phyloP scores from a whole-genome alignment of 768 basidiomycete genomes.

The Leccinum olivaceopallidum region DNA sequence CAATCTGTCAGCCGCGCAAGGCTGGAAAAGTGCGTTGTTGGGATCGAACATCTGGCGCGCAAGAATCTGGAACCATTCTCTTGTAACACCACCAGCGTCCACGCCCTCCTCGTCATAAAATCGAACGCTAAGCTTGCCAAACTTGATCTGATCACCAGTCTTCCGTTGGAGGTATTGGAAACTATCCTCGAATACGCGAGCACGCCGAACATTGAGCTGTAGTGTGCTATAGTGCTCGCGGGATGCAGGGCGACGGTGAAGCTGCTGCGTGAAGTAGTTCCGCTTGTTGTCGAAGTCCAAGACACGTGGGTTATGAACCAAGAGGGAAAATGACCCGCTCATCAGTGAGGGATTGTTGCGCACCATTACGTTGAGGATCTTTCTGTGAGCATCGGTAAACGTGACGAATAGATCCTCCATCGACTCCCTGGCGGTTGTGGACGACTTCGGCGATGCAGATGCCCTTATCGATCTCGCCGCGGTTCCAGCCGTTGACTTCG shows the following conservation, averaged over 20 bases:
- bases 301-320: slow-evolving; percentile 94
- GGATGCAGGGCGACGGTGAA: slow-evolving; percentile 77
- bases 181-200: slow-evolving; percentile 96
- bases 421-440: slow-evolving; percentile 67
- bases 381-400: slow-evolving; percentile 92
- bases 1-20: slow-evolving; percentile 90
- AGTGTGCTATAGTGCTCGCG: slow-evolving; percentile 83
- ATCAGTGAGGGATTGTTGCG: slow-evolving; percentile 97
- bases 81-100: slow-evolving; percentile 96
- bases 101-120: slow-evolving; percentile 98
- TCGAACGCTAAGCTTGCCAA: slow-evolving; percentile 93
- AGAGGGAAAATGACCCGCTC: slow-evolving; percentile 96
- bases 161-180: slow-evolving; percentile 90
- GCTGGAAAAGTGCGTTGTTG: slow-evolving; percentile 97
- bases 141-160: slow-evolving; percentile 94
- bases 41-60: slow-evolving; percentile 99
- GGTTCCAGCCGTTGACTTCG: slow-evolving; percentile 49
- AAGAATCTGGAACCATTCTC: slow-evolving; percentile 98
- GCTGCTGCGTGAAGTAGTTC: slow-evolving; percentile 91
- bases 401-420: slow-evolving; percentile 91
- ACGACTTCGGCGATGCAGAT: slow-evolving; percentile 68
- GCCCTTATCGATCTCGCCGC: slow-evolving; percentile 56
- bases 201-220: slow-evolving; percentile 86
- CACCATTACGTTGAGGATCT: slow-evolving; percentile 95
- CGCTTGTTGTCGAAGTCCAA: slow-evolving; percentile 99